Conservation (phyloP, 495 filamentous ascomycete genomes). For the Podospora sp. region DNA sequence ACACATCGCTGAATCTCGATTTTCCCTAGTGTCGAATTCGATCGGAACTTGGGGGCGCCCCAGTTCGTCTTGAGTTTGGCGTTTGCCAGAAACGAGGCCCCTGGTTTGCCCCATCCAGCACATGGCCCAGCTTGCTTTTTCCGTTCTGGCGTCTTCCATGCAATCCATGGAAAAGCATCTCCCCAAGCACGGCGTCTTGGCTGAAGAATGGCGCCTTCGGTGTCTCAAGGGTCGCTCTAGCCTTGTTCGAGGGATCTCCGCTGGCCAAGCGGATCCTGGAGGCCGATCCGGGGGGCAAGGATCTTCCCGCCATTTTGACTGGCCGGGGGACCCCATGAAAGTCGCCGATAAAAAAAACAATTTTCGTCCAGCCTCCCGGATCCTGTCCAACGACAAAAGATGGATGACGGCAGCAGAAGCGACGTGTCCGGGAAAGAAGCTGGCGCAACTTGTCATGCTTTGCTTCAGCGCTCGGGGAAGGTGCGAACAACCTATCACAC, state of each 20-base stretch:
- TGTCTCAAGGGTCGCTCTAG: conserved; percentile 2
- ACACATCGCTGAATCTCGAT: conserved; percentile 6
- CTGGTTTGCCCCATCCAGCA: conserved; percentile 4
- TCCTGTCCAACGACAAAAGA: neutral
- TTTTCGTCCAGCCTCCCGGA: neutral
- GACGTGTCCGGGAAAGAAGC: neutral
- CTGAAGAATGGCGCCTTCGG: conserved; percentile 1
- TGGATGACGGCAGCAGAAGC: neutral
- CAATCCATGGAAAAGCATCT: neutral
- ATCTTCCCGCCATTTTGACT: neutral
- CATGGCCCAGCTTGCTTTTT: conserved; percentile 22
- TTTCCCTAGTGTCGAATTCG: neutral
- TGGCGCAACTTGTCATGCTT: neutral
- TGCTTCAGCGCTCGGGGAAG: neutral
- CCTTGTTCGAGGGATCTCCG: neutral
- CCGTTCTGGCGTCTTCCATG: conserved; percentile 16
- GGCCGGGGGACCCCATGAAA: neutral
- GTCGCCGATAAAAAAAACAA: neutral
- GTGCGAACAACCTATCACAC: neutral
- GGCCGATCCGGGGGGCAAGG: conserved; percentile 9
- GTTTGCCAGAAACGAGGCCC: neutral
- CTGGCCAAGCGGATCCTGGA: conserved; percentile 7
- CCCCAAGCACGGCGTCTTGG: neutral
- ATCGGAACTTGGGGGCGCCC: neutral
- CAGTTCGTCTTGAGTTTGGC: neutral